Percentiles rank a stretch among this genome's conserved stretches.
Conservation (phyloP, 2,329 filamentous ascomycete genomes). For the Lasiodiplodia sp. region DNA sequence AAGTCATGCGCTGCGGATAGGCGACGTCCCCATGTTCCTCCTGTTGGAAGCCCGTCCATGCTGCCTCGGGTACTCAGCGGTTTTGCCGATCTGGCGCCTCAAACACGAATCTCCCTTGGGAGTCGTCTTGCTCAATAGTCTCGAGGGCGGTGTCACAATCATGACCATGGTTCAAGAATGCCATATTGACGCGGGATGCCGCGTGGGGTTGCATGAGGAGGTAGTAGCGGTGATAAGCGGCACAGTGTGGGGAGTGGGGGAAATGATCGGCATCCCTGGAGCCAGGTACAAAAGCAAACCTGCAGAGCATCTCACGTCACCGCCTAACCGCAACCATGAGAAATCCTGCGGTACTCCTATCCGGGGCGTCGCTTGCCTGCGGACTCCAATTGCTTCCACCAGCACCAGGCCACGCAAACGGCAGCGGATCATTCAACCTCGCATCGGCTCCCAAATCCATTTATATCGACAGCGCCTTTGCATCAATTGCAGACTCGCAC, state of each 20-base stretch:
- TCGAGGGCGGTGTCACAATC: neutral
- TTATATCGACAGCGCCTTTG: conserved; percentile 53
- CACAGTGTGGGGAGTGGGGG: neutral
- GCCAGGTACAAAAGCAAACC: conserved; percentile 14
- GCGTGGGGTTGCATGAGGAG: conserved; percentile 12
- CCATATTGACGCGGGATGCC: neutral
- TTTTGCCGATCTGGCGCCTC: neutral
- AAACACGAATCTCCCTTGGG: neutral
- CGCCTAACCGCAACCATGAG: neutral
- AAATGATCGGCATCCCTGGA: conserved; percentile 19
- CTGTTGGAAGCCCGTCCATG: neutral
- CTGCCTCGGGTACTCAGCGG: neutral
- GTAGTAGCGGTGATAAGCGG: conserved; percentile 17
- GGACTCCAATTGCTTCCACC: conserved; percentile 52
- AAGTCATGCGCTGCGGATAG: too few relatives aligned
- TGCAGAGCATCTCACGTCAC: neutral
- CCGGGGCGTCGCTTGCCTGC: conserved; percentile 32
- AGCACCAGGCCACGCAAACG: conserved; percentile 33
- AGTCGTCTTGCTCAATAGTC: neutral
- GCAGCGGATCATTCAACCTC: conserved; percentile 37
- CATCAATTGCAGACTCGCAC: conserved; percentile 49
- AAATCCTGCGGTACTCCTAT: neutral
- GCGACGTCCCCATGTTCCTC: too few relatives aligned
- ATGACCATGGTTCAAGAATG: neutral
- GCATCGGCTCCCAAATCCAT: conserved; percentile 41